These are phyloP conservation scores for Barnettozyma wickerhamii DNA, from an alignment of 805 yeast genomes.

Conservation along the genomic window DNA sequence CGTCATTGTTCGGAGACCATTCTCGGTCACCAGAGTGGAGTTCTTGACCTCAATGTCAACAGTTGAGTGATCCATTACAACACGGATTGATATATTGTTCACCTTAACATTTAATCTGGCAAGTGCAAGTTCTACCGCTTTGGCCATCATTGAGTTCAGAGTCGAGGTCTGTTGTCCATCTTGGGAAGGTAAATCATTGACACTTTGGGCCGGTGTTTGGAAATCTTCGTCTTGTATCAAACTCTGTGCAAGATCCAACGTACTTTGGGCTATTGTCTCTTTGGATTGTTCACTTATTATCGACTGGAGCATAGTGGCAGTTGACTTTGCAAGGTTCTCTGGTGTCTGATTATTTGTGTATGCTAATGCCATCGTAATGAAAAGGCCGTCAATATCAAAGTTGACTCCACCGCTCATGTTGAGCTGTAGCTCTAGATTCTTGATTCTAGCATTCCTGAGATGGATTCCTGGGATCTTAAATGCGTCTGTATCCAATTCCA, in stretches of 20 bases:
- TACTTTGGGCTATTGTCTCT: conserved; percentile 64
- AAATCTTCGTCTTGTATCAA: conserved; percentile 29
- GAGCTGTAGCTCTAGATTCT: conserved; percentile 50
- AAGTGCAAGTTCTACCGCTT: conserved; percentile 64
- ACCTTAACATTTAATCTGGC: conserved; percentile 54
- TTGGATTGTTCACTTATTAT: conserved; percentile 27
- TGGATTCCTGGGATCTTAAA: conserved; percentile 60
- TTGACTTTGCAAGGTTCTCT: neutral
- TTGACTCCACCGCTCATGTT: conserved; percentile 69
- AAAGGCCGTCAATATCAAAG: conserved; percentile 53
- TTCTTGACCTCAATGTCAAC: conserved; percentile 31
- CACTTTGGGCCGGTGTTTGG: conserved; percentile 10
- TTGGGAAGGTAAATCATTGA: conserved; percentile 21
- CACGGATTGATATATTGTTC: conserved; percentile 39
- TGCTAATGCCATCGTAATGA: conserved; percentile 39
- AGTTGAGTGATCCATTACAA: conserved; percentile 43
- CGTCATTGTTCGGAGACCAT: conserved; percentile 41
- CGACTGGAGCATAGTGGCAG: conserved; percentile 14
- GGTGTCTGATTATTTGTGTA: conserved; percentile 8
- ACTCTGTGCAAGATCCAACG: conserved; percentile 65
- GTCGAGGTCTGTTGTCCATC: conserved; percentile 28
- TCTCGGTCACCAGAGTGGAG: conserved; percentile 34
- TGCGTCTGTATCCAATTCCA: conserved; percentile 69
- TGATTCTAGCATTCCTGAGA: conserved; percentile 57
- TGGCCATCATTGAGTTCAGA: conserved; percentile 52